Percentiles rank a stretch among this genome's conserved stretches.
These are phyloP conservation scores for Erysimum cheiri DNA, from an alignment of 441 rosid species.

Conservation along the genomic window DNA sequence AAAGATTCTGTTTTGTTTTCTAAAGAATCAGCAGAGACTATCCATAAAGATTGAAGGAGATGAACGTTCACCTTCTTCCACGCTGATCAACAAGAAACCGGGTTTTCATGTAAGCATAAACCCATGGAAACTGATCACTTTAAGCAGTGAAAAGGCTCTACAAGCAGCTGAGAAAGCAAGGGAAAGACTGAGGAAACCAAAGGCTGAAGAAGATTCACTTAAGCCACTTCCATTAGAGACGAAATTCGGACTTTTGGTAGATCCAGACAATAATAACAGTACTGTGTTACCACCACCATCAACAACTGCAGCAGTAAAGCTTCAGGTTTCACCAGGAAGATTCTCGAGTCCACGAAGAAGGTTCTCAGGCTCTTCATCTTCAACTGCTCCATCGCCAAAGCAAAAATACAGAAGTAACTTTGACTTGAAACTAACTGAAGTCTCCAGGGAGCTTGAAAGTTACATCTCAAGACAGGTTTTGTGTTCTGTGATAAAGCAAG, in stretches of 20 bases:
- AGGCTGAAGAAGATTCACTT: constrained; percentile 53
- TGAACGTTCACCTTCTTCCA: constrained; percentile 51
- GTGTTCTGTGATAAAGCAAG: constrained; percentile 77
- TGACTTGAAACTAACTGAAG: constrained; percentile 89
- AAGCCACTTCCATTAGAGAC: constrained; percentile 87
- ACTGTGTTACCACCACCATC: constrained; percentile 43
- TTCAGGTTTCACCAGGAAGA: constrained; percentile 64
- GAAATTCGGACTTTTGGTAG: constrained; percentile 67
- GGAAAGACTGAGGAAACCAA: constrained; percentile 69
- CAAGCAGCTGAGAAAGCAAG: constrained; percentile 88
- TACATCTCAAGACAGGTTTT: constrained; percentile 88
- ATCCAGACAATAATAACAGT: constrained; percentile 47
- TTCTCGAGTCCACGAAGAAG: constrained; percentile 89
- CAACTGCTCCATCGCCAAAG: constrained; percentile 73
- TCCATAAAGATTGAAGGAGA: constrained; percentile 76
- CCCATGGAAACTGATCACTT: constrained; percentile 81
- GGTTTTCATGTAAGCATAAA: constrained; percentile 81
- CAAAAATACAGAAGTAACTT: constrained; percentile 79
- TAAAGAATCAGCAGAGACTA: constrained; percentile 60
- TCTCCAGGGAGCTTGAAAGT: constrained; percentile 86
- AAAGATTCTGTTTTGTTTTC: background rate
- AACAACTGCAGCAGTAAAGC: constrained; percentile 57
- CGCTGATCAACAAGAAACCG: constrained; percentile 56
- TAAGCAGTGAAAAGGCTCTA: constrained; percentile 87
- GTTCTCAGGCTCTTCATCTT: constrained; percentile 69